Percentiles rank a stretch among this genome's conserved stretches.
phyloP scores from a whole-genome alignment of 1,139 yeast genomes.

The Suhomyces atakaporum region DNA sequence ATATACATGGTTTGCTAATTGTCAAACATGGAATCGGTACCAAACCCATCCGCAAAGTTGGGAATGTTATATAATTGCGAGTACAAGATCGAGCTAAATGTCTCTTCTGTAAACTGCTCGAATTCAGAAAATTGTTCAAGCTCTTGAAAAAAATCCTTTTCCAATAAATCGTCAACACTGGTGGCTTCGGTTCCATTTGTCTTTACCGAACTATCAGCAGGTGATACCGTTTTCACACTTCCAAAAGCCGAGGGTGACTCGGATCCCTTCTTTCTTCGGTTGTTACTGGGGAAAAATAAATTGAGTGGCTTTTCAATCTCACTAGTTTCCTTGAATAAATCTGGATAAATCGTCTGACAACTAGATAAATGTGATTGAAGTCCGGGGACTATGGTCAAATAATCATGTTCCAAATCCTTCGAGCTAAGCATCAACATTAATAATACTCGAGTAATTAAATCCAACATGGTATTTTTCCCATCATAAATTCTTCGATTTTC shows the following conservation, averaged over 20 bases:
- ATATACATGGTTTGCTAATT: no score
- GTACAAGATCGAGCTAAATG: constrained; percentile 15
- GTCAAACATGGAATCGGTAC: not conserved
- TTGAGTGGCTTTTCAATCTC: constrained; percentile 8
- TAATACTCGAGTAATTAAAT: constrained; percentile 20
- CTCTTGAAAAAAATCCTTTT: not conserved
- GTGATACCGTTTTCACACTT: not conserved
- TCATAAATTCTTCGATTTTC: constrained; percentile 9
- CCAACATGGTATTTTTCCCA: constrained; percentile 12
- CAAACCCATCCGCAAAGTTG: constrained; percentile 5
- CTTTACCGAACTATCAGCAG: not conserved
- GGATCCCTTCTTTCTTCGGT: constrained; percentile 1
- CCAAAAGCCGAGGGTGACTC: not conserved
- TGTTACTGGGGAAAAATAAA: constrained; percentile 4
- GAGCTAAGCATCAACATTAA: constrained; percentile 22
- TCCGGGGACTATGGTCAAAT: constrained; percentile 16
- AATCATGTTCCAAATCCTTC: constrained; percentile 15
- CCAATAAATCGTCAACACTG: not conserved
- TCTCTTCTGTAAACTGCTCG: constrained; percentile 14
- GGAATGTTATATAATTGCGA: constrained; percentile 20
- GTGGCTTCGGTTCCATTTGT: not conserved
- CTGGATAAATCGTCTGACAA: constrained; percentile 23
- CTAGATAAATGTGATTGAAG: constrained; percentile 21
- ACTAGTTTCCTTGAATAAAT: constrained; percentile 17
- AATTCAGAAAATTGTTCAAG: constrained; percentile 1